These are phyloP conservation scores for Russula abietina DNA, from an alignment of 768 basidiomycete genomes.

Conservation along the genomic window DNA sequence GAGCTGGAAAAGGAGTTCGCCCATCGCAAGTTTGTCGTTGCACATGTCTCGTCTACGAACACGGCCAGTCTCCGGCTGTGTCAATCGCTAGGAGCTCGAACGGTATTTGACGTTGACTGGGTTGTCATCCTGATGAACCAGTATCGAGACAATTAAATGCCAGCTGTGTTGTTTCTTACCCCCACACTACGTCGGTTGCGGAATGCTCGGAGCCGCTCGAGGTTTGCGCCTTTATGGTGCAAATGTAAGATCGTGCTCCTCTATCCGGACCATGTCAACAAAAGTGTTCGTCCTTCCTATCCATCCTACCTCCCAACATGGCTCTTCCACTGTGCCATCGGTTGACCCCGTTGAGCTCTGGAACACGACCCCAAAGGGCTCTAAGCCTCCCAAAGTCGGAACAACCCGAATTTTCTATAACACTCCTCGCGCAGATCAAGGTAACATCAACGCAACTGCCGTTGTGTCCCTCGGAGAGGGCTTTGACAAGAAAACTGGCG, in stretches of 20 bases:
- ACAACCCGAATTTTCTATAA: slow-evolving; percentile 62
- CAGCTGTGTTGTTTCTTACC: not conserved
- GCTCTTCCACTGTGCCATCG: slow-evolving; percentile 31
- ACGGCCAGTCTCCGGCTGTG: slow-evolving; percentile 1
- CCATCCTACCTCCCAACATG: slow-evolving; percentile 40
- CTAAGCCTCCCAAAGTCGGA: slow-evolving; percentile 47
- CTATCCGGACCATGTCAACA: slow-evolving; percentile 38
- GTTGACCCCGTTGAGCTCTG: slow-evolving; percentile 48
- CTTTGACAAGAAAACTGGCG: slow-evolving; percentile 41
- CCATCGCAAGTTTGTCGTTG: not conserved
- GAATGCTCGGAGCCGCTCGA: slow-evolving; percentile 2
- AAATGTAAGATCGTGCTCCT: slow-evolving; percentile 23
- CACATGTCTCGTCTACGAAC: not conserved
- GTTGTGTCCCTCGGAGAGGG: slow-evolving; percentile 55
- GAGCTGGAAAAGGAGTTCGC: not conserved
- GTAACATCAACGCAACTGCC: slow-evolving; percentile 39
- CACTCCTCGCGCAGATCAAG: slow-evolving; percentile 35
- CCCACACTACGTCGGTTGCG: not conserved
- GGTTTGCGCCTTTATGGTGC: slow-evolving; percentile 7
- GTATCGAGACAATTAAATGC: not conserved
- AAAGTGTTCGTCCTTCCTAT: slow-evolving; percentile 54
- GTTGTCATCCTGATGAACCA: not conserved
- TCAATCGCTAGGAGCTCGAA: not conserved
- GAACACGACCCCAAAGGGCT: slow-evolving; percentile 41
- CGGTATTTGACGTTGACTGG: not conserved